Conservation (phyloP, 345 rosid species). For the Cardiospermum halicacabum region DNA sequence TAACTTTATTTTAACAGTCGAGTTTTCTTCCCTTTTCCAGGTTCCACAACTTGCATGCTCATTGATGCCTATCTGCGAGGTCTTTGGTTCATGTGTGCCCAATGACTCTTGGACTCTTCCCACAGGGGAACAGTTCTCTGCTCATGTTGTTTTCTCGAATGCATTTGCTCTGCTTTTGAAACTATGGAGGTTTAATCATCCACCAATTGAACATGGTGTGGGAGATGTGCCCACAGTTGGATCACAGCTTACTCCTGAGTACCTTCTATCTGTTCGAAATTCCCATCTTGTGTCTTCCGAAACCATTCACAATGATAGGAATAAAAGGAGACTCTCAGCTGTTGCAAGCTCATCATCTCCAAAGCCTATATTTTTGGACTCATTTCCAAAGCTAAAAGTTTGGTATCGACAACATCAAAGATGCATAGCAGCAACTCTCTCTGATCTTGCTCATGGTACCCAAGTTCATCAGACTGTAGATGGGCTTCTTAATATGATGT, state of each 20-base stretch:
- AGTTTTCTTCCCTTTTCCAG: slow-evolving; percentile 31
- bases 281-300: slow-evolving; percentile 68
- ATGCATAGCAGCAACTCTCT: slow-evolving; percentile 83
- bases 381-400: slow-evolving; percentile 80
- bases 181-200: slow-evolving; percentile 91
- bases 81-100: slow-evolving; percentile 80
- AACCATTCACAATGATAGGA: slow-evolving; percentile 46
- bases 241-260: slow-evolving; percentile 79
- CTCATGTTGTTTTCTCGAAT: slow-evolving; percentile 82
- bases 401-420: slow-evolving; percentile 94
- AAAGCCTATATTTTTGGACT: slow-evolving; percentile 75
- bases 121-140: slow-evolving; percentile 69
- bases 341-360: slow-evolving; percentile 48
- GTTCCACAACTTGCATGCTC: slow-evolving; percentile 92
- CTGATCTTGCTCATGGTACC: slow-evolving; percentile 82
- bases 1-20: not conserved
- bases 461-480: slow-evolving; percentile 80
- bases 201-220: slow-evolving; percentile 83
- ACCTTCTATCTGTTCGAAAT: slow-evolving; percentile 80
- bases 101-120: slow-evolving; percentile 71
- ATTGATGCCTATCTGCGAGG: slow-evolving; percentile 93
- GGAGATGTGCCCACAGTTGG: slow-evolving; percentile 93
- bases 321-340: slow-evolving; percentile 57
- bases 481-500: slow-evolving; percentile 74
- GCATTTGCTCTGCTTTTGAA: slow-evolving; percentile 90